Percentiles rank a stretch among this genome's conserved stretches.
Evolutionary conservation across 495 filamentous ascomycete genomes (phyloP).

Genomic region (Parathielavia hyrcaniae): DNA sequence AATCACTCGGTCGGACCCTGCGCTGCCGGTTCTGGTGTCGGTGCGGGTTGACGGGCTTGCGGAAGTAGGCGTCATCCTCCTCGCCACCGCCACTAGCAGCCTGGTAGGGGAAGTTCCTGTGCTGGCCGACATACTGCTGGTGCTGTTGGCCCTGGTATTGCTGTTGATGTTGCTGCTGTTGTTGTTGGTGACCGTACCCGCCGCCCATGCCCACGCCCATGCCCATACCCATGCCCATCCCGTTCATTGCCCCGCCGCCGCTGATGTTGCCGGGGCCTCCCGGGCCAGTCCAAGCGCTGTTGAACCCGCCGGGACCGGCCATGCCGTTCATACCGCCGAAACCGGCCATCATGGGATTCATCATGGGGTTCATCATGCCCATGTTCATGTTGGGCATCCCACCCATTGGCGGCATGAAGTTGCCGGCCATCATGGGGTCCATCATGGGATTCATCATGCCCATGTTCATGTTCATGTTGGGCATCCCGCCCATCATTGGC

Average conservation of each 20-base stretch:
- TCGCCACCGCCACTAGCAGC: conserved; percentile 47
- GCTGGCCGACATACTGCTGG: conserved; percentile 9
- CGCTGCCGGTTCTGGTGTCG: conserved; percentile 75
- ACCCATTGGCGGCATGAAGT: conserved; percentile 34
- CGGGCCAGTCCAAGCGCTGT: conserved; percentile 22
- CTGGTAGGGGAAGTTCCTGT: conserved; percentile 53
- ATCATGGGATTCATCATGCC: conserved; percentile 35
- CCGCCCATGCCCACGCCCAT: conserved; percentile 22
- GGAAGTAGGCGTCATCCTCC: conserved; percentile 89
- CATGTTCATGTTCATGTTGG: too few species aligned
- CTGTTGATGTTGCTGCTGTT: conserved; percentile 24
- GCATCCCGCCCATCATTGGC: conserved; percentile 33
- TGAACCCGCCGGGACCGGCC: conserved; percentile 43
- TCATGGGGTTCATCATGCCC: conserved; percentile 41
- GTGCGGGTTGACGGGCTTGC: conserved; percentile 92
- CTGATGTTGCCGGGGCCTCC: conserved; percentile 8
- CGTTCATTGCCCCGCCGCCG: conserved; percentile 25
- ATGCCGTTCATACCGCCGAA: conserved; percentile 25
- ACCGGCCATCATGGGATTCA: conserved; percentile 39
- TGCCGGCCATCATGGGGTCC: conserved; percentile 28
- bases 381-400: conserved; percentile 26
- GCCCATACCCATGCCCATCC: conserved; percentile 29
- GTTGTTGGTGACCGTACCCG: conserved; percentile 22
- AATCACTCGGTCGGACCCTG: conserved; percentile 78
- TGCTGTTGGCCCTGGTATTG: conserved; percentile 24